These are phyloP conservation scores for Wickerhamiella bombiphila DNA, from an alignment of 805 yeast genomes.

Conservation along the genomic window DNA sequence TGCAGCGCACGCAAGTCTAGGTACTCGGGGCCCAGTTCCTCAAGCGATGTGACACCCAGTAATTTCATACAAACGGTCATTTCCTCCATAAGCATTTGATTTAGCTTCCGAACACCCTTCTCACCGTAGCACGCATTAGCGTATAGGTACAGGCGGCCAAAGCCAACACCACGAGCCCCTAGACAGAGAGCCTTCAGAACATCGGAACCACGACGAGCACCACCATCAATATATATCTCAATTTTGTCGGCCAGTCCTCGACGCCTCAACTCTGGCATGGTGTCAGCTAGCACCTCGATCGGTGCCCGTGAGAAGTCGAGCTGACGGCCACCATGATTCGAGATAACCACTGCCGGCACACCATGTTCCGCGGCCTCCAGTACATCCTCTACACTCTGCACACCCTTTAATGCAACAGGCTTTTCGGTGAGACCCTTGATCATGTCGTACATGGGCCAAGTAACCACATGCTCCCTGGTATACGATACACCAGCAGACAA, in stretches of 20 bases:
- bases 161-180: conserved; percentile 63
- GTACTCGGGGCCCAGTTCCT: conserved; percentile 45
- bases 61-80: conserved; percentile 62
- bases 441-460: conserved; percentile 26
- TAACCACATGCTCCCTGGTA: conserved; percentile 18
- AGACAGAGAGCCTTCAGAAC: conserved; percentile 57
- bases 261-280: conserved; percentile 31
- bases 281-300: conserved; percentile 52
- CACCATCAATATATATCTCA: conserved; percentile 62
- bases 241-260: conserved; percentile 29
- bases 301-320: conserved; percentile 69
- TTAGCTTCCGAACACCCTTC: conserved; percentile 51
- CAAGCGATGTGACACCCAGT: conserved; percentile 51
- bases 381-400: conserved; percentile 68
- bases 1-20: conserved; percentile 41
- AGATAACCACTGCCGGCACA: conserved; percentile 59
- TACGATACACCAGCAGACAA: conserved; percentile 5
- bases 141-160: conserved; percentile 62
- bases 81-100: conserved; percentile 54
- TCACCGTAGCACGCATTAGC: conserved; percentile 70
- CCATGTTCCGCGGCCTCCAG: conserved; percentile 58
- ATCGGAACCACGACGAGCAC: conserved; percentile 63
- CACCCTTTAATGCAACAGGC: conserved; percentile 55
- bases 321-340: conserved; percentile 87
- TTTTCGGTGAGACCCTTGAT: conserved; percentile 12